These are phyloP conservation scores for Boletus insuetus DNA, from an alignment of 768 basidiomycete genomes.

Conservation along the genomic window DNA sequence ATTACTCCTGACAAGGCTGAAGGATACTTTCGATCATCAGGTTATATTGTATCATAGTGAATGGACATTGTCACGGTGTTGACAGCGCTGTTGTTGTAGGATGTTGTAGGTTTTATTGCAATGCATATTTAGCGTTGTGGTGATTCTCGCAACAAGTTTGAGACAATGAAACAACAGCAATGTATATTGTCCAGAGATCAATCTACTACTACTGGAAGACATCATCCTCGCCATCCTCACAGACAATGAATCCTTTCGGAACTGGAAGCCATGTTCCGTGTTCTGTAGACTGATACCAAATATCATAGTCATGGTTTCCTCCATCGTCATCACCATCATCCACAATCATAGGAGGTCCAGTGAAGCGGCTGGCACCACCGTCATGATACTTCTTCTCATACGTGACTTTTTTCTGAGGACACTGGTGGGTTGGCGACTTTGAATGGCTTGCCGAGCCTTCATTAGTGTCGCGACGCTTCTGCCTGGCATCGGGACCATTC, in stretches of 20 bases:
- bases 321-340: too few species aligned
- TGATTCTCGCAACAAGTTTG: too few species aligned
- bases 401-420: neutral
- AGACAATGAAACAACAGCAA: too few species aligned
- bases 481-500: neutral
- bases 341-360: neutral
- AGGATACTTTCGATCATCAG: conserved; percentile 1
- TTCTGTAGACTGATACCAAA: neutral
- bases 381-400: neutral
- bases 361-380: neutral
- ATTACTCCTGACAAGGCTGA: conserved; percentile 1
- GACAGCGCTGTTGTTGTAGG: too few species aligned
- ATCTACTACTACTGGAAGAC: neutral
- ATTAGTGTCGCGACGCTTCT: neutral
- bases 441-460: too few species aligned
- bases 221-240: neutral
- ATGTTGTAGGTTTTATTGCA: too few species aligned
- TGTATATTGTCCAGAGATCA: too few species aligned
- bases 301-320: too few species aligned
- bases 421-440: neutral
- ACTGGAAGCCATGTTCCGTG: neutral
- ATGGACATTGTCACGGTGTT: neutral
- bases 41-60: neutral
- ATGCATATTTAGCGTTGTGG: too few species aligned
- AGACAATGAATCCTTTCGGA: neutral